Conservation (phyloP, 2,329 filamentous ascomycete genomes). For the Calonectria naviculata region DNA sequence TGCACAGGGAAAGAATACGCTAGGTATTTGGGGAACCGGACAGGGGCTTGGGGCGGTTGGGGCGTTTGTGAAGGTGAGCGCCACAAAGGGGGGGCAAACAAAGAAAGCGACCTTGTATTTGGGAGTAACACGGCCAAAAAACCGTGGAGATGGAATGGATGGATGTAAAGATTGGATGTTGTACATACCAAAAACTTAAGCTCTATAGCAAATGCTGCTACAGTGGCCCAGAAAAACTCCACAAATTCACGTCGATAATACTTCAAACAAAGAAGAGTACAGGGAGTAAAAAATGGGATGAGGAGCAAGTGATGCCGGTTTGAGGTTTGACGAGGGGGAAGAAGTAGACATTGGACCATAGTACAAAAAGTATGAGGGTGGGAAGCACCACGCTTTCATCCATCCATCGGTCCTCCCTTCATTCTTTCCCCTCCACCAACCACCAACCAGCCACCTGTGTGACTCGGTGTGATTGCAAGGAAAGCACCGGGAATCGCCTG, state of each 20-base stretch:
- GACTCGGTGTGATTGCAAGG: slow-evolving; percentile 4
- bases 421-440: neutral
- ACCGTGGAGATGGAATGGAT: neutral
- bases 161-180: neutral
- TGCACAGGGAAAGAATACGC: neutral
- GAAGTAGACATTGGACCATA: neutral
- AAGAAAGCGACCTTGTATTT: neutral
- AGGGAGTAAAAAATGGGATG: slow-evolving; percentile 6
- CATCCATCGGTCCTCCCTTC: neutral
- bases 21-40: neutral
- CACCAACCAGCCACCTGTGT: slow-evolving; percentile 5
- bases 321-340: neutral
- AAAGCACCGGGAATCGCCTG: neutral
- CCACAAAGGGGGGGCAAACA: neutral
- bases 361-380: neutral
- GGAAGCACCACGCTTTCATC: neutral
- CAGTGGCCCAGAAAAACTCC: neutral
- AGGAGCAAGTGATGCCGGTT: neutral
- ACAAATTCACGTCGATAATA: neutral
- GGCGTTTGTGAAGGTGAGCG: slow-evolving; percentile 5
- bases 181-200: slow-evolving; percentile 2
- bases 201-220: neutral
- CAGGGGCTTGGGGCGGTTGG: slow-evolving; percentile 4
- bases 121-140: neutral
- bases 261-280: neutral